Base-by-base conservation (phyloP, 208 protist genomes). In the Leptomonas seymouri region DNA sequence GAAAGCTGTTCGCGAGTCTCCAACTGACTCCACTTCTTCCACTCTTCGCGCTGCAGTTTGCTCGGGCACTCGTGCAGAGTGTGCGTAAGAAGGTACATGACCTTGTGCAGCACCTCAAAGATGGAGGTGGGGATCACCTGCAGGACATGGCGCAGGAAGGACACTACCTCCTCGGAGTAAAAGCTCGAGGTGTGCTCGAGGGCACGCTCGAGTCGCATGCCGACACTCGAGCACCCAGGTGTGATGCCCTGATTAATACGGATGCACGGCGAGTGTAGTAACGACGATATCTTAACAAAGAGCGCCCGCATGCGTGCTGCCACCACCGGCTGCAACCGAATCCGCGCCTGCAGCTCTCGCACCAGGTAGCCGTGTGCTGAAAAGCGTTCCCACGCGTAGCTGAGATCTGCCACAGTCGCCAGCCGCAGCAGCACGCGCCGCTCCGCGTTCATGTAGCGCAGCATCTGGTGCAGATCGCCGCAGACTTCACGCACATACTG, bases 361-460 rank as follows among this genome's bases (percentile, higher is more conserved):
- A 99, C 91, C 46, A 89, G 89, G 54, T 74, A 81, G n/a, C 75
- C 73, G 60, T 97, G 98, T 12, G 85, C 73, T 18, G 86, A 66
- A 48, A 99, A 91, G n/a, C 93, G 80, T 53, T 98, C 84, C 96
- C 97, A 99, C 3, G 96, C 97, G 78, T 99, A 99, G 0, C 95
- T 97, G 21, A 99, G 75, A 80, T 99, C 98, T 16, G 87, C 84
- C 11, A 99, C 85, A 25, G 94, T 90, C 27, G 81, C 72, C 8
- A 99, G 84, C 21, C 78, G 97, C 12, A 94, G 80, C 15, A 98
- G 67, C 11, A 95, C 89, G 11, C 81, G 78, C 34, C 97, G 86
- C 50, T 97, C 89, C 34, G 99, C 96, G 67, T 97, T 97, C 39
- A 99, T 87, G 71, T 95, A 97, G 39, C 94, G 89, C 48, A 98